These are phyloP conservation scores for Acephala macrosclerotiorum DNA, from an alignment of 2,329 filamentous ascomycete genomes.

Conservation along the genomic window DNA sequence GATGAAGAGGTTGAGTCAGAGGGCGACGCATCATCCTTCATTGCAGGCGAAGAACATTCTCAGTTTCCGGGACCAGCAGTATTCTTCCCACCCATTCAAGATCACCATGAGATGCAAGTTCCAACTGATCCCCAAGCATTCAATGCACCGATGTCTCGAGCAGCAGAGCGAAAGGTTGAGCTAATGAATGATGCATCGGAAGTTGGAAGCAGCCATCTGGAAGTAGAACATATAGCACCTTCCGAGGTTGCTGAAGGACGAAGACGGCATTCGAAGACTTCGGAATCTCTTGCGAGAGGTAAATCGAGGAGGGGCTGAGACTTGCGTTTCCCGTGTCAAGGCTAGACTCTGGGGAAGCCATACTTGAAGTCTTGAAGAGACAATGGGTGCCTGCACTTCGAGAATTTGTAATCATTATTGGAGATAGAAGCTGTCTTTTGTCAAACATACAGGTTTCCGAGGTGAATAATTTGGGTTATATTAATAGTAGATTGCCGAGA, in stretches of 20 bases:
- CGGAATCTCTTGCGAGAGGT: background rate
- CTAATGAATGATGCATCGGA: conserved; percentile 1
- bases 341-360: no score
- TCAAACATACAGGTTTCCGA: no score
- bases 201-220: conserved; percentile 2
- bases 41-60: background rate
- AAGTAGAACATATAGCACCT: background rate
- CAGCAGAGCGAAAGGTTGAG: conserved; percentile 2
- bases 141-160: background rate
- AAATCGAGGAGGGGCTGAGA: background rate
- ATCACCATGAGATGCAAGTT: background rate
- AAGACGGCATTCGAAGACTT: background rate
- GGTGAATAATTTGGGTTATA: no score
- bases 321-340: no score
- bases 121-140: background rate
- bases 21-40: background rate
- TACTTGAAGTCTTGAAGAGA: no score
- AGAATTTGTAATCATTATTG: no score
- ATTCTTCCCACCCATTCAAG: background rate
- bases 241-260: background rate
- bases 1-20: background rate
- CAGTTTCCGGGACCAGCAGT: background rate
- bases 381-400: no score
- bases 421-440: no score
- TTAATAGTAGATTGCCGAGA: no score